Base-by-base conservation (phyloP, 192 early-diverging fungal species). In the Thamnidium elegans region DNA sequence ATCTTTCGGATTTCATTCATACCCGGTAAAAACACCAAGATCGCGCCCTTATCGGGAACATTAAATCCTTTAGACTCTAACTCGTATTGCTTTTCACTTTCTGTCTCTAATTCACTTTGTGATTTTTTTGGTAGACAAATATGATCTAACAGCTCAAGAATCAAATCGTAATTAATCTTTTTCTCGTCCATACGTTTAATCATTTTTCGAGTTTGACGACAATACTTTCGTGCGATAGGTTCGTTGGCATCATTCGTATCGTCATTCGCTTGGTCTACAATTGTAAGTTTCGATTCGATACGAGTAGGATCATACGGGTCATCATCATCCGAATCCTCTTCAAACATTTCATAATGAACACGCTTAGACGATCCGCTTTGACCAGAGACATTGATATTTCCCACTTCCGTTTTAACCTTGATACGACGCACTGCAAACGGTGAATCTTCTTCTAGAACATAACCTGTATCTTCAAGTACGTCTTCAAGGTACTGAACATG, bases 1-100 rank as follows among this genome's bases (percentile, higher is more conserved):
- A 90, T 45, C 17, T 78, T 75, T 39, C 86, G 79, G 47, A 93
- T 93, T 63, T 92, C 90, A 19, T 78, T 75, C 81, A 87, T 78
- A 19, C 85, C 85, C 0, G 83, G 79, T 36, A 93, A 53, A 71
- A 94, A 93, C 31, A 93, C 77, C 7, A 94, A 66, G 11, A 93
- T 87, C 0, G 89, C 85, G 1, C 92, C 91, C 8, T 51, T 54
- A 14, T 46, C 14, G 72, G 73, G 77, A 79, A 89, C 36, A 86
- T 74, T 34, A 72, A 55, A n/a, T 10, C 51, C 31, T 10, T 26
- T 44, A 13, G 26, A 15, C 73, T 75, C n/a, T 5, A 75, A 73
- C 4, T 71, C 83, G 11, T 21, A 20, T 46, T 60, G 64, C 31
- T 11, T 34, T 7, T n/a, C 31, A 39, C 14, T 30, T 36, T 56